Conservation (phyloP, 2,329 filamentous ascomycete genomes). For the Fusarium hainanense region DNA sequence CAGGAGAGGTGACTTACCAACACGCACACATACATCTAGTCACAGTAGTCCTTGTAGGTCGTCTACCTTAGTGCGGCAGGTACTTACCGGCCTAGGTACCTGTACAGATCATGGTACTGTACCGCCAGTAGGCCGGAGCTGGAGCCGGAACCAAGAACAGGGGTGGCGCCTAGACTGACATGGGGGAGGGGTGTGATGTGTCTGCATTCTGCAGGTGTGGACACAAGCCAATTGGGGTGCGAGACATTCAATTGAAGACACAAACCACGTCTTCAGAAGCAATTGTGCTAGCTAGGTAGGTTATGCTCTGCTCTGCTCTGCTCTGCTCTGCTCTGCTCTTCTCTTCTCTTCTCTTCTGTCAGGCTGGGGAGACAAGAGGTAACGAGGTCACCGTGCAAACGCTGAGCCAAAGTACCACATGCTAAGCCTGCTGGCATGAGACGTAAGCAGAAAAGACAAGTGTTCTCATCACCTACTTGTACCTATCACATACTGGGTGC, state of each 20-base stretch:
- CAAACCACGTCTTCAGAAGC: slow-evolving; percentile 19
- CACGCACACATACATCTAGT: not conserved
- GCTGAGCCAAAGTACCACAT: not conserved
- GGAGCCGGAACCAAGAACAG: slow-evolving; percentile 40
- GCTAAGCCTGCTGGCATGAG: not conserved
- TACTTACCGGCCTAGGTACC: not conserved
- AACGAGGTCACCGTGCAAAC: slow-evolving; percentile 12
- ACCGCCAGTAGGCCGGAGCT: slow-evolving; percentile 39
- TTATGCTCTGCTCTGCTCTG: slow-evolving; percentile 5
- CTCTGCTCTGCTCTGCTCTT: too few species aligned
- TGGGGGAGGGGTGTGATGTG: slow-evolving; percentile 5
- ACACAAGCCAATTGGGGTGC: slow-evolving; percentile 8
- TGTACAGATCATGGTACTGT: slow-evolving; percentile 18
- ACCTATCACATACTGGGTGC: not conserved
- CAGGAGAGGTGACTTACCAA: slow-evolving; percentile 10
- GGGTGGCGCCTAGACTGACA: slow-evolving; percentile 28
- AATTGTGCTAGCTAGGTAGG: slow-evolving; percentile 36
- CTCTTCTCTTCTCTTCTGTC: not conserved
- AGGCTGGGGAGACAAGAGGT: slow-evolving; percentile 30
- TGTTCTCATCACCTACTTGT: not conserved
- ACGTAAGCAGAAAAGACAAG: slow-evolving; percentile 19
- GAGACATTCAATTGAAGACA: slow-evolving; percentile 34
- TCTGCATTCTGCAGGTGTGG: slow-evolving; percentile 16
- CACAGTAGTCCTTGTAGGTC: not conserved
- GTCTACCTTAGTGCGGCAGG: not conserved